Conservation (phyloP, 345 rosid species). For the Eutrema heterophyllum region DNA sequence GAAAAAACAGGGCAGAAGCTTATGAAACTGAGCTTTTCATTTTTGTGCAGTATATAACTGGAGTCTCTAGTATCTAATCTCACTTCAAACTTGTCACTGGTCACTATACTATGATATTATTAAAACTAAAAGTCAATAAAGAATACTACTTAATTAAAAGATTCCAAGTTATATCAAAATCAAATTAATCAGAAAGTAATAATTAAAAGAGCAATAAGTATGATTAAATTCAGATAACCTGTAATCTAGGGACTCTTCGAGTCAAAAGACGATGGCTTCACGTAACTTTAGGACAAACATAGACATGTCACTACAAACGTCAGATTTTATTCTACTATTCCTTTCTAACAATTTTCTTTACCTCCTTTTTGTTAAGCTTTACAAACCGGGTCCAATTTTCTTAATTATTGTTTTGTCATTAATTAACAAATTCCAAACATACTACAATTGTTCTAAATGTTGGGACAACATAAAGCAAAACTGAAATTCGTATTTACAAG, state of each 20-base stretch:
- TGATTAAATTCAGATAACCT: conserved; percentile 7
- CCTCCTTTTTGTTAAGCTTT: neutral
- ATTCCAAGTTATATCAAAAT: neutral
- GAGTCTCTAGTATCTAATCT: no score
- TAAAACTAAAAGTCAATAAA: neutral
- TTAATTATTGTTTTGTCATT: neutral
- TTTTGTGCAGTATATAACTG: no score
- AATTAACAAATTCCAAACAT: neutral
- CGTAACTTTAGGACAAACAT: neutral
- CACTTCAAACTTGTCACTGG: neutral
- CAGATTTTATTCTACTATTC: neutral
- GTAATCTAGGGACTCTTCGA: neutral
- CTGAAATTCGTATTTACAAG: neutral
- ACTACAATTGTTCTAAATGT: neutral
- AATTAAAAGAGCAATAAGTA: neutral
- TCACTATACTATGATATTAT: neutral
- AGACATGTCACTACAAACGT: conserved; percentile 28
- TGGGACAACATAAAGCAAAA: neutral
- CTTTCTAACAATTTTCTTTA: neutral
- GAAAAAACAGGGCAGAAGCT: no score
- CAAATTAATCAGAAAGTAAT: neutral
- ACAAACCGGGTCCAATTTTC: neutral
- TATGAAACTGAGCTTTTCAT: no score
- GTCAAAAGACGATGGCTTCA: conserved; percentile 23
- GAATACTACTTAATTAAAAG: neutral